phyloP scores from a whole-genome alignment of 495 filamentous ascomycete species.

The Penicillium maclennaniae region DNA sequence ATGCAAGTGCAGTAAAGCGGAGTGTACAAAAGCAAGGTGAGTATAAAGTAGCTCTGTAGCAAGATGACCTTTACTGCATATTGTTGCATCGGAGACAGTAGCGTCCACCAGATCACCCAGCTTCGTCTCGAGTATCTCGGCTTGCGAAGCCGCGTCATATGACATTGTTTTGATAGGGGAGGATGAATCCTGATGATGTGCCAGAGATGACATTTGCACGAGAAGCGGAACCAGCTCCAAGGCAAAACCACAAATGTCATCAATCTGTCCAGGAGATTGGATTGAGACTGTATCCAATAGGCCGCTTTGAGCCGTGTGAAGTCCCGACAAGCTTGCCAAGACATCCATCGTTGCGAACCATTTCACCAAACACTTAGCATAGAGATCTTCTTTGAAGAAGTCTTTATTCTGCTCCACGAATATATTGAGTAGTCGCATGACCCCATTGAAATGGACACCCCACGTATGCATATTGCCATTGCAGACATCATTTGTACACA shows the following conservation, averaged over 20 bases:
- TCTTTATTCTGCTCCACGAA: conserved; percentile 15
- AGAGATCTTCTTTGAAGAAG: conserved; percentile 3
- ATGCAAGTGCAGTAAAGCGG: conserved; percentile 31
- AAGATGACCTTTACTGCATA: neutral
- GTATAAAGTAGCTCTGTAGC: conserved; percentile 22
- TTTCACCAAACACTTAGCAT: conserved; percentile 24
- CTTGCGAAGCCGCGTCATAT: no score
- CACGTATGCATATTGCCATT: conserved; percentile 33
- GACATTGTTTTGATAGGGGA: no score
- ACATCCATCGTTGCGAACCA: conserved; percentile 33
- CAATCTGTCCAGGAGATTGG: conserved; percentile 6
- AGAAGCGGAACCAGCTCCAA: conserved; percentile 26
- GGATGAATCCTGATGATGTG: conserved; percentile 1
- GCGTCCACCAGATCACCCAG: conserved; percentile 14
- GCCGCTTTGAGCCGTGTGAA: conserved; percentile 6
- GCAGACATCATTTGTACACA: conserved; percentile 38
- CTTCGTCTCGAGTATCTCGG: conserved; percentile 16
- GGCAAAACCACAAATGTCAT: conserved; percentile 35
- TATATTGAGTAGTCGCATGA: conserved; percentile 19
- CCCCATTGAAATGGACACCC: conserved; percentile 27
- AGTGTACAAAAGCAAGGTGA: conserved; percentile 29
- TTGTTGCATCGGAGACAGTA: conserved; percentile 1
- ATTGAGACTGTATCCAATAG: conserved; percentile 2
- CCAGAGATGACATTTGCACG: conserved; percentile 16
- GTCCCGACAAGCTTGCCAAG: conserved; percentile 23